Evolutionary conservation across 768 basidiomycete species (phyloP), one percentile per base, ranked within the genome.

Genomic region (Rickenella mellea): DNA sequence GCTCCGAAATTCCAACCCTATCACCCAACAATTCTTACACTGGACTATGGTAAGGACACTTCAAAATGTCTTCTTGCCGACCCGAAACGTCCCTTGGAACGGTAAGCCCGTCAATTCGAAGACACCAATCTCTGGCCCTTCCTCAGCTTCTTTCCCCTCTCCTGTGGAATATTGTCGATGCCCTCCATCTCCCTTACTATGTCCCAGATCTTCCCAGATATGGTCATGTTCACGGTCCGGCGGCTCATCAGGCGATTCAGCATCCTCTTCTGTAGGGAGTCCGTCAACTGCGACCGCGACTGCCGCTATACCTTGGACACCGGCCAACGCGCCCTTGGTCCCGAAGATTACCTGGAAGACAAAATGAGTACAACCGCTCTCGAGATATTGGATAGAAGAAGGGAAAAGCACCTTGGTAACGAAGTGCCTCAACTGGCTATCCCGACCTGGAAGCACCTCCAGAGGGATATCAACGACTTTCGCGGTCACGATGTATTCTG

Each of bases 371-470:
- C 7, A 29, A 26, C 26, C 15, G 26, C n/a, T n/a, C n/a, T n/a
- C 24, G 43, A 6, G 22, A 17, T 33, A 31, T 43, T 3, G 51
- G 41, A 19, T 40, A n/a, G 10, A 39, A 33, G 2, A 39, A 41
- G 37, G 52, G 28, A 46, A n/a, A 25, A 55, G 19, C 27, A 85
- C 86, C 78, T 91, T 90, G 48, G 70, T 62, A 12, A 90, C 74
- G 46, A 91, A 91, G 41, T 69, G 67, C 46, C 80, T 77, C 48
- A 91, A 88, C 52, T 83, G 74, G 47, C 70, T 76, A 57, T 87
- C 73, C 31, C 88, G 71, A 5, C 87, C 85, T 0, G 86, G 84
- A 0, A 91, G 64, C 8, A 90, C 82, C 43, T 86, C 64, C 24
- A 91, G 61, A 10, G 87, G 85, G 9, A 86, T 79, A 50, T 89